phyloP scores from a whole-genome alignment of 2,329 filamentous ascomycete species.

The Sarocladium strictum region DNA sequence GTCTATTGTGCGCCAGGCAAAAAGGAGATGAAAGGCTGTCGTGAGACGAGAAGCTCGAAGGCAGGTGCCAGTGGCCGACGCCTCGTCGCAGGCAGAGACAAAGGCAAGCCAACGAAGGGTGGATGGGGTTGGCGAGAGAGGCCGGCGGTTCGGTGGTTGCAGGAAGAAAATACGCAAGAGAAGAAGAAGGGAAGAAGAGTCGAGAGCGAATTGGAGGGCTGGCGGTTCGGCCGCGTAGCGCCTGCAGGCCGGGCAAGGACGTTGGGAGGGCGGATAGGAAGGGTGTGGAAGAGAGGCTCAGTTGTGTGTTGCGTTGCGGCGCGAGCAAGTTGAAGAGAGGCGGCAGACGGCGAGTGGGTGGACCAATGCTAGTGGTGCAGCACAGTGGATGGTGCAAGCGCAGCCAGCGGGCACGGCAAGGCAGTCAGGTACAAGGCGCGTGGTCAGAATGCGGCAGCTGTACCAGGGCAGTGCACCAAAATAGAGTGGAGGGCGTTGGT shows the following conservation, averaged over 20 bases:
- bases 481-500: slow-evolving; percentile 8
- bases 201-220: slow-evolving; percentile 6
- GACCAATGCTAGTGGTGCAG: not conserved
- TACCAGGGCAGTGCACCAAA: slow-evolving; percentile 5
- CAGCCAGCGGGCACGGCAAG: not conserved
- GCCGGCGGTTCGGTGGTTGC: slow-evolving; percentile 7
- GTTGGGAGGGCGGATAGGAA: not conserved
- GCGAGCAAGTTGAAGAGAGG: slow-evolving; percentile 3
- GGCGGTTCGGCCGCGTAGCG: slow-evolving; percentile 9
- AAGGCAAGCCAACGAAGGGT: slow-evolving; percentile 1
- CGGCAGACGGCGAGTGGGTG: not conserved
- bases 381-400: not conserved
- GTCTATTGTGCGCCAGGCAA: not conserved
- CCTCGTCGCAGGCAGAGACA: slow-evolving; percentile 8
- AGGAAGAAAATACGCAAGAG: slow-evolving; percentile 9
- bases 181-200: slow-evolving; percentile 4
- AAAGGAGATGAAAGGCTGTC: not conserved
- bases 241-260: slow-evolving; percentile 10
- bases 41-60: not conserved
- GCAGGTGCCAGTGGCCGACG: not conserved
- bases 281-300: slow-evolving; percentile 3
- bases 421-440: not conserved
- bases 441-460: not conserved
- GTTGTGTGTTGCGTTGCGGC: not conserved
- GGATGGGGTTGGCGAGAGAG: not conserved